Base-by-base conservation (phyloP, 73 alveolate genomes). In the Symbiodinium natans region DNA sequence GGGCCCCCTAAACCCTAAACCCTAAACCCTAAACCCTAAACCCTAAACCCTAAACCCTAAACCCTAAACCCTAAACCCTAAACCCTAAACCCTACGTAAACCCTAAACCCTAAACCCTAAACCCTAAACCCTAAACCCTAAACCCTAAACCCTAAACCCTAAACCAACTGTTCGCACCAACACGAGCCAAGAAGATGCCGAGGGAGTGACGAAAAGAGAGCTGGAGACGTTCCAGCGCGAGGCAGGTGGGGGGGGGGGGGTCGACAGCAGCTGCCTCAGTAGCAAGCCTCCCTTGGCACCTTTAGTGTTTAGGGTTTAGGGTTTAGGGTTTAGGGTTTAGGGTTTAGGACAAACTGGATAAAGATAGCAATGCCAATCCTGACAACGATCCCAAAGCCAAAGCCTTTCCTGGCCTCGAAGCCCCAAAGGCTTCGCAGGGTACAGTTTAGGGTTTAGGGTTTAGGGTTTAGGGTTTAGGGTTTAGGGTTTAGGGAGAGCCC, bases 191-290 rank as follows among this genome's bases (percentile, higher is more conserved):
- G 52, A 11, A 31, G 43, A 1, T 27, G 43, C 52, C 52, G 52
- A 85, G 93, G 93, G 93, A 13, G 93, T 85, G n/a, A 31, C 93
- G 54, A 73, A 85, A 48, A 73, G 93, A 43, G 93, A 85, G 80
- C 48, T 85, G 54, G 82, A 85, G 93, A 38, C 54, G 52, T 85
- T 85, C 54, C 93, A 85, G 93, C 93, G 93, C 3, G 93, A 85
- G 93, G 93, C 82, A 36, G 23, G 77, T 31, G 68, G 21, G 21
- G 29, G 5, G 5, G 68, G 63, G 68, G 1, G 0, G 63, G 63
- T n/a, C n/a, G n/a, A n/a, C n/a, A n/a, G n/a, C n/a, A n/a, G n/a
- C n/a, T n/a, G n/a, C n/a, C n/a, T n/a, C n/a, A n/a, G n/a, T 52
- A 52, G 68, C 29, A 46, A 46, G 68, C 21, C 21, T 52, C 13